These are phyloP conservation scores for Pythium rishiriense DNA, from an alignment of 352 stramenopile species.

Conservation along the genomic window DNA sequence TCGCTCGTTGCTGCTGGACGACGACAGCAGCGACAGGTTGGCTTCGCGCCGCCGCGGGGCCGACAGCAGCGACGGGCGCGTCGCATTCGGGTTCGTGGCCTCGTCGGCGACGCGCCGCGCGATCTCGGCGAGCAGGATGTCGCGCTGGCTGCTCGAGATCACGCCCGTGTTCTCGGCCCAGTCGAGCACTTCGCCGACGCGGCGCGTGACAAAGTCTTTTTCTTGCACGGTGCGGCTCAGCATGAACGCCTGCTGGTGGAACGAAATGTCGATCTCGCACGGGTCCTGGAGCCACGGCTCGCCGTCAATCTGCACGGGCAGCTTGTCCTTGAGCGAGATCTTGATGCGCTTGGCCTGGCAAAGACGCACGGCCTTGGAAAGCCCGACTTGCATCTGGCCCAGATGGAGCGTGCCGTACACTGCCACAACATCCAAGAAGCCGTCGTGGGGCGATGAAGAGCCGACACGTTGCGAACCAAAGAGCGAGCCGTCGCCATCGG, in stretches of 20 bases:
- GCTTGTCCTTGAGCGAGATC: conserved; percentile 57
- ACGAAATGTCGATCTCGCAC: conserved; percentile 81
- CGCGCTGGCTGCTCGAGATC: conserved; percentile 67
- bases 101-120: conserved; percentile 60
- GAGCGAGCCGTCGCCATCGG: conserved; percentile 25
- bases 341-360: conserved; percentile 70
- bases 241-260: conserved; percentile 86
- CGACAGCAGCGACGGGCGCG: conserved; percentile 10
- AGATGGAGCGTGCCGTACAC: conserved; percentile 93
- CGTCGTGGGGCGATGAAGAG: conserved; percentile 84
- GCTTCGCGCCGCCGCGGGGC: conserved; percentile 7
- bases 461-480: conserved; percentile 35
- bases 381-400: conserved; percentile 91
- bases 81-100: background rate
- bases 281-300: conserved; percentile 92
- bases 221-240: conserved; percentile 75
- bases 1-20: conserved; percentile 18
- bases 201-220: conserved; percentile 74
- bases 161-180: conserved; percentile 77
- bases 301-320: conserved; percentile 93
- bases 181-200: conserved; percentile 81
- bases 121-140: conserved; percentile 74
- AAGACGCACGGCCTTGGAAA: conserved; percentile 77
- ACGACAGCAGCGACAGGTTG: conserved; percentile 13
- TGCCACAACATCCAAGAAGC: conserved; percentile 92